These are phyloP conservation scores for Periconia macrospinosa DNA, from an alignment of 2,329 filamentous ascomycete genomes.

Conservation along the genomic window DNA sequence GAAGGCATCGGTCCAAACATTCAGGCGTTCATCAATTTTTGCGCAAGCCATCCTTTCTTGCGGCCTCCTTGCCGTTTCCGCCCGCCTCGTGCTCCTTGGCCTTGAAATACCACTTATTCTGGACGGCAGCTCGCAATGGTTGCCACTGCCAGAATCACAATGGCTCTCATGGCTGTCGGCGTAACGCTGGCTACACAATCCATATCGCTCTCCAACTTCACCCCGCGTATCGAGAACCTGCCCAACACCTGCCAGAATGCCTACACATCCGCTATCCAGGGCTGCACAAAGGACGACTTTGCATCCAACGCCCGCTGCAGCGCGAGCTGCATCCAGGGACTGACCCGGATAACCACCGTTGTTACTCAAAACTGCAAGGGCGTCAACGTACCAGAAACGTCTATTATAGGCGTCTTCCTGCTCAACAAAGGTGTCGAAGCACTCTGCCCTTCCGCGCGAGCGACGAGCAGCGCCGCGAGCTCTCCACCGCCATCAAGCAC, in stretches of 20 bases:
- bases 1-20: slow-evolving; percentile 7
- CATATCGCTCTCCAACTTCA: slow-evolving; percentile 51
- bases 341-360: slow-evolving; percentile 36
- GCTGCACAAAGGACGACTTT: slow-evolving; percentile 47
- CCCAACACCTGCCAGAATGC: slow-evolving; percentile 42
- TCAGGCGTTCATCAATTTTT: slow-evolving; percentile 10
- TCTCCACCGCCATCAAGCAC: slow-evolving; percentile 8
- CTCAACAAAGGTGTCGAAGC: slow-evolving; percentile 40
- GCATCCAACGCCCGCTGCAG: slow-evolving; percentile 32
- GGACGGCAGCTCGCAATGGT: slow-evolving; percentile 23
- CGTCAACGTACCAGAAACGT: slow-evolving; percentile 40
- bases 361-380: slow-evolving; percentile 39
- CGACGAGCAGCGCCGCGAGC: slow-evolving; percentile 14
- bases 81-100: slow-evolving; percentile 7
- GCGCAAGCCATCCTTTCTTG: slow-evolving; percentile 2
- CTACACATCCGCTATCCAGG: slow-evolving; percentile 46
- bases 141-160: slow-evolving; percentile 14
- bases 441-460: slow-evolving; percentile 42
- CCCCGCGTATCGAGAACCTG: slow-evolving; percentile 45
- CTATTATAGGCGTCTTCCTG: slow-evolving; percentile 49
- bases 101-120: slow-evolving; percentile 7
- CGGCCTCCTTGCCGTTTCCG: slow-evolving; percentile 11
- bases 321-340: slow-evolving; percentile 43
- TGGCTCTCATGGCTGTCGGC: slow-evolving; percentile 25
- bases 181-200: slow-evolving; percentile 28